Conservation (phyloP, 768 basidiomycete species). For the Dioszegia hungarica region DNA sequence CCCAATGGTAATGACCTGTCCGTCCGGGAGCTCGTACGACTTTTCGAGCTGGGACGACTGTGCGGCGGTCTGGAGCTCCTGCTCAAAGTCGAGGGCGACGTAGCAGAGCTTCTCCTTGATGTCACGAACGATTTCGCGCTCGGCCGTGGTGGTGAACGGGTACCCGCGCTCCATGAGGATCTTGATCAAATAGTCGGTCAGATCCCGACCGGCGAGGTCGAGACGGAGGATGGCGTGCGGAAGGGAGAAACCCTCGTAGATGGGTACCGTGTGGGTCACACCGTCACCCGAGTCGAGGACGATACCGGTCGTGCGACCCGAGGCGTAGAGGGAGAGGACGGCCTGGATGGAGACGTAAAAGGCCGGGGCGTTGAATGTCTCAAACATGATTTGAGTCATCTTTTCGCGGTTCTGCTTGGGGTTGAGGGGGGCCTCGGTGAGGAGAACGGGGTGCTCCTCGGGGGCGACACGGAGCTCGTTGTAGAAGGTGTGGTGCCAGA, state of each 20-base stretch:
- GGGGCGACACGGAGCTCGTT: constrained; percentile 90
- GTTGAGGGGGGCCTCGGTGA: constrained; percentile 89
- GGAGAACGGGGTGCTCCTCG: constrained; percentile 84
- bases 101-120: constrained; percentile 98
- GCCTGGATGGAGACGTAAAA: constrained; percentile 91
- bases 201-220: constrained; percentile 84
- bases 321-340: constrained; percentile 84
- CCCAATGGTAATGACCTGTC: constrained; percentile 91
- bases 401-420: constrained; percentile 89
- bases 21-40: constrained; percentile 86
- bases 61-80: constrained; percentile 85
- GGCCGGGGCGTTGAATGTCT: constrained; percentile 88
- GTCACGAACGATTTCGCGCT: constrained; percentile 90
- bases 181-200: constrained; percentile 57
- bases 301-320: constrained; percentile 88
- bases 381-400: constrained; percentile 92
- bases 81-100: constrained; percentile 89
- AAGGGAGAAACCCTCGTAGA: constrained; percentile 87
- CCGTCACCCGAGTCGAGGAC: constrained; percentile 95
- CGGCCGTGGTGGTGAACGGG: constrained; percentile 87
- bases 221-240: constrained; percentile 90
- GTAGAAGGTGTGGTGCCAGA: constrained; percentile 97
- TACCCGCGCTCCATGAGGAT: constrained; percentile 76
- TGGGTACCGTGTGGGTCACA: constrained; percentile 92
- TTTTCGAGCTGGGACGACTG: constrained; percentile 86